Conservation (phyloP, 2,329 filamentous ascomycete genomes). For the Scortechinia acanthostroma region DNA sequence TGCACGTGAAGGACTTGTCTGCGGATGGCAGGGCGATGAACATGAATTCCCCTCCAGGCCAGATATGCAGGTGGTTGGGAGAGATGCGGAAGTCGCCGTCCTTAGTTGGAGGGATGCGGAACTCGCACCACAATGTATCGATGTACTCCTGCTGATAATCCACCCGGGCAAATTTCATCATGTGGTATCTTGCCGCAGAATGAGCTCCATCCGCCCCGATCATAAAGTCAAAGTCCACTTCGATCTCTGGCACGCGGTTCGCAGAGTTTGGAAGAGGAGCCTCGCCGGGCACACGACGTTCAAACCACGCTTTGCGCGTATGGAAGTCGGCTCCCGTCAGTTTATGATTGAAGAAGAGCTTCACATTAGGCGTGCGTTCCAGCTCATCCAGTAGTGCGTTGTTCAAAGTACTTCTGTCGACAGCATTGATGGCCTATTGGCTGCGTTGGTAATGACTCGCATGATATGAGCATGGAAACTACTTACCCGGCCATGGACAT, state of each 20-base stretch:
- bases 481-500: constrained; percentile 75
- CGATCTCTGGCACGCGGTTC: constrained; percentile 60
- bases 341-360: constrained; percentile 87
- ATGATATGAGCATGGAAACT: constrained; percentile 1
- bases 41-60: constrained; percentile 91
- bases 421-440: constrained; percentile 73
- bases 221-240: constrained; percentile 83
- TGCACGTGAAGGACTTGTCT: constrained; percentile 88
- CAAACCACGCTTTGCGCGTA: constrained; percentile 78
- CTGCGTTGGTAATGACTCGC: constrained; percentile 5
- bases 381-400: constrained; percentile 76
- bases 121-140: constrained; percentile 95
- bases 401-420: constrained; percentile 80
- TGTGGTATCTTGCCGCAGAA: constrained; percentile 79
- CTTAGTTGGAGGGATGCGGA: constrained; percentile 53
- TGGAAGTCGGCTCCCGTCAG: constrained; percentile 83
- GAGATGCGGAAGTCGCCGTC: constrained; percentile 66
- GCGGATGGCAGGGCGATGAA: constrained; percentile 88
- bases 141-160: constrained; percentile 92
- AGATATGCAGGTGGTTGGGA: constrained; percentile 92
- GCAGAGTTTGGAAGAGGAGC: constrained; percentile 17
- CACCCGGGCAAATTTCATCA: constrained; percentile 92
- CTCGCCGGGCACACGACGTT: constrained; percentile 32
- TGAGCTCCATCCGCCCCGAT: constrained; percentile 94
- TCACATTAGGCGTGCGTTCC: constrained; percentile 79